Evolutionary conservation across 805 yeast genomes (phyloP).

Genomic region (Ogataea glucozyma): DNA sequence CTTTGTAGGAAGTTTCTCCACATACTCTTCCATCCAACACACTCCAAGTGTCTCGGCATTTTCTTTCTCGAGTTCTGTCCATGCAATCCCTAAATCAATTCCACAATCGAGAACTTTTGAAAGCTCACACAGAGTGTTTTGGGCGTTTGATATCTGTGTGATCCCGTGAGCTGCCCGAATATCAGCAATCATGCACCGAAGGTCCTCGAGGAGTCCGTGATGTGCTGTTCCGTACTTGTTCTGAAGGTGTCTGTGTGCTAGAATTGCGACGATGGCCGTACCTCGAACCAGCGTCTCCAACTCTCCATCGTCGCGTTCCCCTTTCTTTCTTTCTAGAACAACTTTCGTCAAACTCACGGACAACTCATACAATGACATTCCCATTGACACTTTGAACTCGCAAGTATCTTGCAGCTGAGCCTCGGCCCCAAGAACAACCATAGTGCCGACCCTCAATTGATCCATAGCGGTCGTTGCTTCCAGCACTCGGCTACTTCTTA

Average conservation of each 20-base stretch:
- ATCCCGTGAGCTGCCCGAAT: neutral
- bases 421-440: slow-evolving; percentile 16
- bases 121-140: neutral
- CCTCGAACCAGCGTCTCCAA: too few species aligned
- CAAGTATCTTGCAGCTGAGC: slow-evolving; percentile 6
- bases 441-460: slow-evolving; percentile 15
- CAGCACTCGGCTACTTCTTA: slow-evolving; percentile 11
- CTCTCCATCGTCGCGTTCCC: too few species aligned
- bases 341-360: slow-evolving; percentile 15
- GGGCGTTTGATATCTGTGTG: neutral
- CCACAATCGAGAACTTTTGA: slow-evolving; percentile 1
- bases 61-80: neutral
- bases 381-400: slow-evolving; percentile 13
- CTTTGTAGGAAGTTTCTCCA: neutral
- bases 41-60: neutral
- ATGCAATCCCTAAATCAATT: neutral
- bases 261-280: slow-evolving; percentile 2
- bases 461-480: slow-evolving; percentile 17
- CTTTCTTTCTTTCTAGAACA: too few species aligned
- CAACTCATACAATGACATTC: slow-evolving; percentile 23
- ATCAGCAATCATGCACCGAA: slow-evolving; percentile 8
- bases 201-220: slow-evolving; percentile 2
- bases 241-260: slow-evolving; percentile 8
- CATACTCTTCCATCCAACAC: neutral
- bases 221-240: neutral